These are phyloP conservation scores for Tulasnella sp. DNA, from an alignment of 768 basidiomycete genomes.

Conservation along the genomic window DNA sequence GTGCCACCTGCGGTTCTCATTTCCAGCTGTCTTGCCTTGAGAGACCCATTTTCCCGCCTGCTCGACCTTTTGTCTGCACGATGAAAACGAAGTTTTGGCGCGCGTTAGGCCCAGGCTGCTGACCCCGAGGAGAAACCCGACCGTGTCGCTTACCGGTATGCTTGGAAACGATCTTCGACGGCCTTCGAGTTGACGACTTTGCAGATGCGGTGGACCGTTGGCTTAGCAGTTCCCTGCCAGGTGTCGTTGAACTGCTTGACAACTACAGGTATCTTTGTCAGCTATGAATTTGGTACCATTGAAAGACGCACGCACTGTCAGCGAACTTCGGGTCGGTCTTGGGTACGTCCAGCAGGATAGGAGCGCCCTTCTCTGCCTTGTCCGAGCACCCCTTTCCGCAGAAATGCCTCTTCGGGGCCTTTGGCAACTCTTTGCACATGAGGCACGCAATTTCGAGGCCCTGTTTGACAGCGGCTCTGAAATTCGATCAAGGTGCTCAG, in stretches of 20 bases:
- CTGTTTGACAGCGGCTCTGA: background rate
- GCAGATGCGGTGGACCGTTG: background rate
- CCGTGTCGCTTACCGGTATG: background rate
- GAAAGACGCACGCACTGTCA: background rate
- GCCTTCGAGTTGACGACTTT: slow-evolving; percentile 16
- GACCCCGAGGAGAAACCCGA: background rate
- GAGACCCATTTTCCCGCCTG: slow-evolving; percentile 53
- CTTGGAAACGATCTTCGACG: slow-evolving; percentile 11
- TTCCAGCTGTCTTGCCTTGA: slow-evolving; percentile 55
- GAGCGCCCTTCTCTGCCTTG: background rate
- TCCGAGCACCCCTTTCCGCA: background rate
- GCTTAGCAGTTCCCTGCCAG: background rate
- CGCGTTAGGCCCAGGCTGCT: background rate
- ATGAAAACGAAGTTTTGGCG: background rate
- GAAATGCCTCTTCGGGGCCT: background rate
- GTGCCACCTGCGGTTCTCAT: slow-evolving; percentile 73
- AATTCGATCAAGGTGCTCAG: background rate
- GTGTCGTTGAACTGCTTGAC: slow-evolving; percentile 9
- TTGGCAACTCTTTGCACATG: background rate
- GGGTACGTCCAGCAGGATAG: slow-evolving; percentile 9
- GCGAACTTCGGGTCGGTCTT: slow-evolving; percentile 8
- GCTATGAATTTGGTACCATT: background rate
- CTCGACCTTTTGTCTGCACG: slow-evolving; percentile 48
- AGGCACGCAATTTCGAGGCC: slow-evolving; percentile 2
- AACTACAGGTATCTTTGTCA: background rate